Evolutionary conservation across 495 filamentous ascomycete species (phyloP), one percentile per base, ranked within the genome.

Genomic region (Penicillium coprophilum): DNA sequence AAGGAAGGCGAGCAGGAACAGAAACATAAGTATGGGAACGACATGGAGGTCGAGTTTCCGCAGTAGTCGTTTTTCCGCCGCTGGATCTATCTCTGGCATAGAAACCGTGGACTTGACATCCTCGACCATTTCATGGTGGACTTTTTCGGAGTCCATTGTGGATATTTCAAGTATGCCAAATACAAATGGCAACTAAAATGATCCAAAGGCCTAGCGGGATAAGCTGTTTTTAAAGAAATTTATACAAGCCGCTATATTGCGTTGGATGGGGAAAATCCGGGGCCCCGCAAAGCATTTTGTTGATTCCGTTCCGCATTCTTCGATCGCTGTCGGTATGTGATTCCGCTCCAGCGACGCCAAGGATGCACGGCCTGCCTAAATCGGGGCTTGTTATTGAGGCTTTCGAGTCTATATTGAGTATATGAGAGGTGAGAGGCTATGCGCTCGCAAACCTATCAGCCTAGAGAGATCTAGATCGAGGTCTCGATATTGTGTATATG

Each of bases 1-100:
- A 27, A 76, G 61, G 50, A 77, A 77, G n/a, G 72, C 68, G 13
- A 75, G 63, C 6, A 76, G 57, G 55, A 72, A 77, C 13, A 78
- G 62, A 5, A 75, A 24, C n/a, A 57, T 67, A 19, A 78, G 46
- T 20, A 70, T 68, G 0, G 73, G 74, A 17, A 78, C 62, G 54
- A 78, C 67, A 53, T 75, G 71, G 34, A 72, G 55, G 50, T 77
- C 75, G 48, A 70, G 61, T 57, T 78, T 78, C 45, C 72, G 57
- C 6, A 77, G 43, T 0, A 77, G 60, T 51, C 57, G 61, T 31
- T 63, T 70, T 47, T 77, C 74, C 15, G 65, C 66, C 15, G 55
- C 56, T 12, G 53, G 63, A 47, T 67, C 63, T 49, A 64, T 50
- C 15, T 34, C 49, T 3, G 49, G 50, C 24, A 36, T 11, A 23